Base-by-base conservation (phyloP, 129 eudicot species). In the Arctium minus region DNA sequence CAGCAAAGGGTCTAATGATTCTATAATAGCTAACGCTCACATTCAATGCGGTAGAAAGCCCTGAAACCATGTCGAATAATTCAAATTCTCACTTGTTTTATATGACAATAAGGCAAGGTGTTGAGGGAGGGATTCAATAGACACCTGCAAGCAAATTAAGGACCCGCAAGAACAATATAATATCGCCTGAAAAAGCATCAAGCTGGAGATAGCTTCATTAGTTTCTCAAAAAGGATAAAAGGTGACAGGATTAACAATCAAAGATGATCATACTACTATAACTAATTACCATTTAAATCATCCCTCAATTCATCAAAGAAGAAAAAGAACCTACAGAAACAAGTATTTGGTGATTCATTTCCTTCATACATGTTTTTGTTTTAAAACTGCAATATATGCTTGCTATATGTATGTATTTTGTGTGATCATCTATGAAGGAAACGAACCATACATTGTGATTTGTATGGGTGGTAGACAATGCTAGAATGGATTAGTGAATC, bases 131-230 rank as follows among this genome's bases (percentile, higher is more conserved):
- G 81, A 82, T 77, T 73, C 80, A 81, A 76, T 67, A 56, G 13
- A 80, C 73, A 94, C 98, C 98, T 94, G 97, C 85, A 68, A 94
- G 97, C 85, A 94, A 89, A 92, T 92, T 91, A 81, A 94, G 91
- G 82, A 94, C 97, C 83, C 98, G 90, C 42, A 87, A 80, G 75
- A 94, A 94, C 81, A 94, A 88, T 76, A 92, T 87, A 75, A 92
- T 94, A 74, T 94, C 98, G 27, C 97, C 97, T 50, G 98, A 94
- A 87, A 94, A 93, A 86, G 97, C 94, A 89, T 94, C 98, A 88
- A 94, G 93, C 98, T 94, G 90, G 72, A 88, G 64, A 79, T 82
- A 77, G 83, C 44, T 53, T 69, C 72, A 87, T 84, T 40, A 88
- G 86, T 75, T 78, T 74, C 78, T 84, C 87, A 84, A 73, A 70